Percentiles rank a stretch among this genome's conserved stretches.
phyloP scores from a whole-genome alignment of 1,139 yeast genomes.

The Yamadazyma atmosphaerica region DNA sequence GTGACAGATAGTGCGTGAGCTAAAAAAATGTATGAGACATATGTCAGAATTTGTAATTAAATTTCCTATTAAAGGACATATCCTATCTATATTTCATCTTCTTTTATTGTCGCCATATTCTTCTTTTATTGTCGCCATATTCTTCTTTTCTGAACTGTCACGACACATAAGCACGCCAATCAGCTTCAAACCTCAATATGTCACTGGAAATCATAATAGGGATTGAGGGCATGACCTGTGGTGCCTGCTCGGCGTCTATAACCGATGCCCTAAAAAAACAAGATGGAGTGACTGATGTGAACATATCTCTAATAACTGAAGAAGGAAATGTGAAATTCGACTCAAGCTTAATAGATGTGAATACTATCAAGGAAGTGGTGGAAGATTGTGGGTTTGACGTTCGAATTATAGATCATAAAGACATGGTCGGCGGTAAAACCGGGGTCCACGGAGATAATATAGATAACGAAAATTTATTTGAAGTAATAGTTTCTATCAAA shows the following conservation, averaged over 20 bases:
- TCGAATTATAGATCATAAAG: background rate
- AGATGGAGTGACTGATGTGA: conserved; percentile 25
- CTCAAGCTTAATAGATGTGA: conserved; percentile 5
- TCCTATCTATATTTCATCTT: no score
- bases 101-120: no score
- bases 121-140: no score
- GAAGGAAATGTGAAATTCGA: conserved; percentile 31
- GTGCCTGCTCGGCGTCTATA: conserved; percentile 34
- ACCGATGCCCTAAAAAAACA: conserved; percentile 23
- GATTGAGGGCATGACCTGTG: conserved; percentile 42
- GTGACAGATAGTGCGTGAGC: no score
- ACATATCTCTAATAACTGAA: conserved; percentile 39
- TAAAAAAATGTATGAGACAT: no score
- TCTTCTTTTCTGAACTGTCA: no score
- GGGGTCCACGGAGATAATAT: background rate
- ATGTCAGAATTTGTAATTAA: background rate
- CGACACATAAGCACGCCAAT: no score
- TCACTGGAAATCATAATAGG: conserved; percentile 7
- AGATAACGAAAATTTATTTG: background rate
- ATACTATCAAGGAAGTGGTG: conserved; percentile 23
- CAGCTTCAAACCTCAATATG: no score
- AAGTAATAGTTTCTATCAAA: conserved; percentile 24
- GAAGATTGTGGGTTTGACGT: conserved; percentile 46
- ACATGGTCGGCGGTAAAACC: background rate
- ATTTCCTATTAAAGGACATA: background rate